Evolutionary conservation across 306 rosid genomes (phyloP), one percentile per base, ranked within the genome.

Genomic region (Boehmeria nivea): DNA sequence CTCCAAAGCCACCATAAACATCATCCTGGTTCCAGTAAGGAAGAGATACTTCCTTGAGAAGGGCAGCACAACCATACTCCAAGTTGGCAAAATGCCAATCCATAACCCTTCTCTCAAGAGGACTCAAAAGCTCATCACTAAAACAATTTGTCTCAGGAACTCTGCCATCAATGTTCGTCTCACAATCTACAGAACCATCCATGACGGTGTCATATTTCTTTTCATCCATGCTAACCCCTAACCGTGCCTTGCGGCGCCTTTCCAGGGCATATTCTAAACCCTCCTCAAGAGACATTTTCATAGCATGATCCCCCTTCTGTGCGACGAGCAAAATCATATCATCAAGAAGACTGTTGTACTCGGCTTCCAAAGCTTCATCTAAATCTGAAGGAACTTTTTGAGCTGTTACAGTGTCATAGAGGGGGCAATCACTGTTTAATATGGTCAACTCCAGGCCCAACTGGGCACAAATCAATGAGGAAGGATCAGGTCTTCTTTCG

Each of bases 1-100:
- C 99, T 47, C 99, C 99, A 85, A 88, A 93, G 37, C 99, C 99
- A 61, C 99, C 99, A 68, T 93, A 93, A 46, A 79, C 88, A 74
- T 93, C 99, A 71, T 93, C 99, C 59, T 93, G 99, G 71, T 93
- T 93, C 99, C 99, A 93, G 67, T 85, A 54, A 61, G 99, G 96
- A 71, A 93, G 99, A 68, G 99, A 93, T 25, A 93, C 96, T 37
- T 93, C 82, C 74, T 76, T 83, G 59, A 93, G 99, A 40, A 59
- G 67, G 71, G 99, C 86, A 63, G 99, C 99, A 81, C 99, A 93
- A 19, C 99, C 99, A 77, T 93, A 93, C 77, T 93, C 99, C 70
- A 93, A 79, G 71, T 93, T 78, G 68, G 99, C 99, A 76, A 77
- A 88, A 78, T 93, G 99, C 99, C 99, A 93, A 76, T 93, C 89